These are phyloP conservation scores for Globisporangium parvum DNA, from an alignment of 352 stramenopile genomes.

Conservation along the genomic window DNA sequence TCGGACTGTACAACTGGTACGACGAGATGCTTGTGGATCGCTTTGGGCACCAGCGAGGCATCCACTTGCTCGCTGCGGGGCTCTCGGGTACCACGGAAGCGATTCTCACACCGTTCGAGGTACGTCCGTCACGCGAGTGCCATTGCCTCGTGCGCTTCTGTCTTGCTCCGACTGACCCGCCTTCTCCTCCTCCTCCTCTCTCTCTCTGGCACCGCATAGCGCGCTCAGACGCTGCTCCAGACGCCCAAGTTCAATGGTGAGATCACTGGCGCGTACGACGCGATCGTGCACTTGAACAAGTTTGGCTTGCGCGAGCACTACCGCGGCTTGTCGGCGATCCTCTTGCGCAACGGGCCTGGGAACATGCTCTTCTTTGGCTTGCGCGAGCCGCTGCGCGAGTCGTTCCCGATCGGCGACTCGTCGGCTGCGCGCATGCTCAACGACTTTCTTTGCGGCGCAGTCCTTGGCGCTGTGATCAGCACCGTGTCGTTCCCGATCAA, in stretches of 20 bases:
- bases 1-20: constrained; percentile 88
- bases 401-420: constrained; percentile 48
- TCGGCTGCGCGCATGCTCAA: constrained; percentile 40
- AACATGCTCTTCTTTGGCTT: constrained; percentile 87
- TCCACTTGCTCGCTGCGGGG: constrained; percentile 55
- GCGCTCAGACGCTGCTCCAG: constrained; percentile 81
- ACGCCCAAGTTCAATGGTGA: constrained; percentile 83
- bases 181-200: not conserved
- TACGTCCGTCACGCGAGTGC: constrained; percentile 11
- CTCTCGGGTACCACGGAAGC: constrained; percentile 80
- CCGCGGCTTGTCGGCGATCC: constrained; percentile 68
- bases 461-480: constrained; percentile 80
- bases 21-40: constrained; percentile 41
- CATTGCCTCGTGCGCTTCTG: not conserved
- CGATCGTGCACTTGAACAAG: constrained; percentile 74
- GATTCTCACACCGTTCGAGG: constrained; percentile 82
- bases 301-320: constrained; percentile 80
- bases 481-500: constrained; percentile 84
- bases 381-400: constrained; percentile 59
- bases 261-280: constrained; percentile 71
- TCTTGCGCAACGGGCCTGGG: constrained; percentile 77
- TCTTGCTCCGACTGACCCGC: not conserved
- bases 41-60: constrained; percentile 32
- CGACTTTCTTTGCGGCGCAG: constrained; percentile 81
- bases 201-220: constrained; percentile 18